Evolutionary conservation across 1,284 basidiomycete species (phyloP).

Genomic region (Marasmius fiardii): DNA sequence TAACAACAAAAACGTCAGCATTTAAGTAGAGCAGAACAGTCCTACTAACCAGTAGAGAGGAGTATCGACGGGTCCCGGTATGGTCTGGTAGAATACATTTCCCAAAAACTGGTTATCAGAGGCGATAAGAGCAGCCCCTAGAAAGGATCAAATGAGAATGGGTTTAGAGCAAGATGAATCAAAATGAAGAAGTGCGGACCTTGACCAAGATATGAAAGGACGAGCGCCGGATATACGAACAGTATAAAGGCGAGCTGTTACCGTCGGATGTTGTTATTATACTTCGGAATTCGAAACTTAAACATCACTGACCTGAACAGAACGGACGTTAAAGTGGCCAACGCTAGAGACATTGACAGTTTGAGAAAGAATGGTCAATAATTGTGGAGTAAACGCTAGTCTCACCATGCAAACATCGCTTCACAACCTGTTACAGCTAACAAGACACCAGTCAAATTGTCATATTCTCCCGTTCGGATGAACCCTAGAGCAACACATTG

Average conservation of each 20-base stretch:
- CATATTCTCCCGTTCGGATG: constrained; percentile 59
- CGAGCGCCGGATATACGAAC: constrained; percentile 59
- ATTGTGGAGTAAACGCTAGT: constrained; percentile 1
- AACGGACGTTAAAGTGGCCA: constrained; percentile 60
- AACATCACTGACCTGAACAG: constrained; percentile 39
- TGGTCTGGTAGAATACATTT: constrained; percentile 62
- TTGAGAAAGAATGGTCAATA: background rate
- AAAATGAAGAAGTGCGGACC: background rate
- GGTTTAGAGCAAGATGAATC: background rate
- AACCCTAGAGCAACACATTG: constrained; percentile 41
- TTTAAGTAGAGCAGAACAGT: background rate
- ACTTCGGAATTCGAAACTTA: background rate
- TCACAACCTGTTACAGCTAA: constrained; percentile 67
- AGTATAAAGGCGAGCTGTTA: constrained; percentile 46
- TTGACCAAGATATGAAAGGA: constrained; percentile 67
- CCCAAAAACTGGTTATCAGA: constrained; percentile 44
- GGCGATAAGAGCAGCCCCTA: constrained; percentile 53
- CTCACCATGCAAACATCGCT: constrained; percentile 64
- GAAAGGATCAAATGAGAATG: no score
- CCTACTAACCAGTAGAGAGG: constrained; percentile 47
- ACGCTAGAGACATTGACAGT: constrained; percentile 33
- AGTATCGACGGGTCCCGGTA: constrained; percentile 53
- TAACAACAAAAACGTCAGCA: constrained; percentile 19
- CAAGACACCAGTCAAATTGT: constrained; percentile 58
- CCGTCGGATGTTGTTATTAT: background rate